Base-by-base conservation (phyloP, 805 yeast species). In the Saccharomycopsis synnaedendra region DNA sequence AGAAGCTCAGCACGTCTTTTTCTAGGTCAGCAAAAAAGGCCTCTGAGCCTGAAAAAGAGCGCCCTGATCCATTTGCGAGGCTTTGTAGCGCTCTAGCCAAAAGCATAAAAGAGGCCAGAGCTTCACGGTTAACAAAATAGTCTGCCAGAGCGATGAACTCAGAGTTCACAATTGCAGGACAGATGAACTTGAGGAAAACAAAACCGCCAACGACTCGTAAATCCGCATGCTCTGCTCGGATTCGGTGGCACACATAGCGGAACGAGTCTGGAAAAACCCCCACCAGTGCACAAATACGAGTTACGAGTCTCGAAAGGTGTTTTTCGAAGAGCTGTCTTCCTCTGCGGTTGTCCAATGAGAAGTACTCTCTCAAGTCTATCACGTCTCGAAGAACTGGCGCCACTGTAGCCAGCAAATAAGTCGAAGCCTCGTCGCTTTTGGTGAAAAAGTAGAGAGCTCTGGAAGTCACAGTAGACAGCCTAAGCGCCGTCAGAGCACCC, bases 161-260 rank as follows among this genome's bases (percentile, higher is more conserved):
- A n/a, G n/a, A 34, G 29, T 87, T 88, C 58, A 93, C 64, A 30
- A 90, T 74, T 0, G 96, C 95, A 0, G 97, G 97, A 58, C 96
- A 88, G 54, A 88, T 75, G 62, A 81, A 86, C 49, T 96, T 69
- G 52, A 90, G 65, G 60, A 90, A 90, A 8, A 93, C 66, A 57
- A 93, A 84, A 0, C 95, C 87, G 28, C 90, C 75, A 37, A 89
- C 66, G 43, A 94, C 83, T 58, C 86, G 82, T 48, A 82, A 66
- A 10, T 41, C 45, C 30, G 9, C 32, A 5, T 30, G 10, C 8
- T 38, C 39, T 6, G 39, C 19, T 10, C 41, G 45, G 27, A 86
- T 81, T 58, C 85, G 72, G 53, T 79, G 69, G 54, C 95, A 82
- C 36, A 89, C 78, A 61, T 75, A 73, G 45, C 78, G 74, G 53